Evolutionary conservation across 495 filamentous ascomycete genomes (phyloP).

Genomic region (Xylaria longipes): DNA sequence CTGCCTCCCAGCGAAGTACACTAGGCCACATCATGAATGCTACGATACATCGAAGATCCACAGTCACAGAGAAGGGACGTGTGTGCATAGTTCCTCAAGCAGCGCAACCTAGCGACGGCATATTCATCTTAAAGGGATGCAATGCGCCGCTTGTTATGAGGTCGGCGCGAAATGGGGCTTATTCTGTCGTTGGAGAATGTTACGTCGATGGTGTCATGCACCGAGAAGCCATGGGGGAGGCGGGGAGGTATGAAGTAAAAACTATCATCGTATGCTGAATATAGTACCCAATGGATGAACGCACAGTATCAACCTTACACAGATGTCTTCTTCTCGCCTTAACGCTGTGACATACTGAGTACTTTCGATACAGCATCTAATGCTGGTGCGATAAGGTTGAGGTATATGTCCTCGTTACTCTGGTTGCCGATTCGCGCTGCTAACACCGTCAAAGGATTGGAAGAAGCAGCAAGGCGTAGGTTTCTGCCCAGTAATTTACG

Average conservation of each 20-base stretch:
- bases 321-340: not conserved
- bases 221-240: conserved; percentile 6
- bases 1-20: not conserved
- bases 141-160: not conserved
- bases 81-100: not conserved
- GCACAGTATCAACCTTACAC: not conserved
- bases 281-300: not conserved
- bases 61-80: not conserved
- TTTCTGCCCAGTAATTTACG: too few relatives aligned
- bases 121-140: not conserved
- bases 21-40: not conserved
- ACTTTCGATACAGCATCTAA: too few relatives aligned
- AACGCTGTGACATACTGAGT: too few relatives aligned
- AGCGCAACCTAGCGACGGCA: not conserved
- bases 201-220: conserved; percentile 4
- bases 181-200: conserved; percentile 1
- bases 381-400: too few relatives aligned
- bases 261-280: not conserved
- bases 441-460: too few relatives aligned
- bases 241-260: not conserved
- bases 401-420: too few relatives aligned
- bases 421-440: too few relatives aligned
- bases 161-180: not conserved
- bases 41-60: not conserved
- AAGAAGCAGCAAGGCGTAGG: too few relatives aligned